Evolutionary conservation across 306 rosid genomes (phyloP).

Genomic region (Abrus pulchellus): DNA sequence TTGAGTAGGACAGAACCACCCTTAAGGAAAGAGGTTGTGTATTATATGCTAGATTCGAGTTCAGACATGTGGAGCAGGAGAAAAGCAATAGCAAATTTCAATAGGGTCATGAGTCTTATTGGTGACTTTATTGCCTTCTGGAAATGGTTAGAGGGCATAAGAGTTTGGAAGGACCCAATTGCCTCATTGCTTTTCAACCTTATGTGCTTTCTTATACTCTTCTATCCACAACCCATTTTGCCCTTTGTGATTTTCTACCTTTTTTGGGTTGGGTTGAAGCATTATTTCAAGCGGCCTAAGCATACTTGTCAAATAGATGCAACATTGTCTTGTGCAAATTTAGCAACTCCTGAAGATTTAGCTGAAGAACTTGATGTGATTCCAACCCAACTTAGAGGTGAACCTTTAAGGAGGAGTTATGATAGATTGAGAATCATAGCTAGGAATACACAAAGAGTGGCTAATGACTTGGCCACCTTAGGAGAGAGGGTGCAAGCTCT

Average conservation of each 20-base stretch:
- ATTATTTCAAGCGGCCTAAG: constrained; percentile 43
- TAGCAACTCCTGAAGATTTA: constrained; percentile 49
- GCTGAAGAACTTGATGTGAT: constrained; percentile 60
- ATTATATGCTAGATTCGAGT: constrained; percentile 49
- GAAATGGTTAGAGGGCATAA: constrained; percentile 52
- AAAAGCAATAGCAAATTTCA: constrained; percentile 51
- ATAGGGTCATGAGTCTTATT: constrained; percentile 43
- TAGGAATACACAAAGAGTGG: constrained; percentile 43
- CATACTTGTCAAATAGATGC: constrained; percentile 56
- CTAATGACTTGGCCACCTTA: constrained; percentile 47
- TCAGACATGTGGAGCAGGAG: constrained; percentile 63
- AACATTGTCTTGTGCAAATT: constrained; percentile 49
- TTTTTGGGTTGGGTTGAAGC: constrained; percentile 26
- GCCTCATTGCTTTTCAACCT: constrained; percentile 35
- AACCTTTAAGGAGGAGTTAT: constrained; percentile 49
- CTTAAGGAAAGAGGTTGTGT: constrained; percentile 53
- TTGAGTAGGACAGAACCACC: constrained; percentile 56
- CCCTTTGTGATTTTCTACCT: constrained; percentile 44
- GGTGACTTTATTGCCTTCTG: constrained; percentile 33
- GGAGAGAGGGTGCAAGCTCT: constrained; percentile 58
- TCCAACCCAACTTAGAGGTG: constrained; percentile 51
- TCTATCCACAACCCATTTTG: constrained; percentile 39
- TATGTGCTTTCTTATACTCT: constrained; percentile 44
- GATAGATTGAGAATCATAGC: constrained; percentile 55
- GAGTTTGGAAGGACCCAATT: constrained; percentile 47